A percentile compares a stretch with the other conserved stretches of the same genome.
phyloP scores from a whole-genome alignment of 768 basidiomycete species.

The Suillus tomentosus region DNA sequence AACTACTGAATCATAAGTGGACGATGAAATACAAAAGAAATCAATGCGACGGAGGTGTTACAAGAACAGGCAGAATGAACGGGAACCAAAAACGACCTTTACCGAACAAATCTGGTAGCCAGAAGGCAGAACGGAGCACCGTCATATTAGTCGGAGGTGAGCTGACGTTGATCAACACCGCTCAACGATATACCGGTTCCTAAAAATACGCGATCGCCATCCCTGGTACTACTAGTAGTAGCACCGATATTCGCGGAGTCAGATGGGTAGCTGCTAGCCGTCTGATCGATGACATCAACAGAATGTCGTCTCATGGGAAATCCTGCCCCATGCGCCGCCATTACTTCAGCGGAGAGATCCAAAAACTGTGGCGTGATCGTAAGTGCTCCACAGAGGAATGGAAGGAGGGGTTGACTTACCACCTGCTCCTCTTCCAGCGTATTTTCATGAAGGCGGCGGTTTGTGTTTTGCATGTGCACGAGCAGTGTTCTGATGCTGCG shows the following conservation, averaged over 20 bases:
- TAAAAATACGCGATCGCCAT: background rate
- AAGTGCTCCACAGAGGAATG: background rate
- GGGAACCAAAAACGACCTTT: background rate
- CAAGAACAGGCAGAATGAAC: background rate
- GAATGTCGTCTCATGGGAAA: conserved; percentile 36
- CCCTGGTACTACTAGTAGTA: background rate
- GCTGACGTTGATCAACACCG: conserved; percentile 1
- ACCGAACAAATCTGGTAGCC: background rate
- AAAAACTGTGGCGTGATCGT: conserved; percentile 25
- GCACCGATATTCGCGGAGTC: background rate
- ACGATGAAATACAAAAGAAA: conserved; percentile 1
- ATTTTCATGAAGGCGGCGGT: conserved; percentile 50
- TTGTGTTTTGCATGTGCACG: conserved; percentile 66
- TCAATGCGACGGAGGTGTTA: background rate
- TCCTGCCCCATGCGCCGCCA: conserved; percentile 24
- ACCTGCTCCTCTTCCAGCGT: conserved; percentile 57
- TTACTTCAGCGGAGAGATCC: conserved; percentile 31
- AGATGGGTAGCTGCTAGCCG: background rate
- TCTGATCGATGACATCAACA: conserved; percentile 24
- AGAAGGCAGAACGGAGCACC: background rate
- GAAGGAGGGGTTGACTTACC: conserved; percentile 34
- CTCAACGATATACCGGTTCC: background rate
- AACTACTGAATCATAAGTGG: background rate
- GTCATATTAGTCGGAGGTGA: background rate
- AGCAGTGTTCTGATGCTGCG: conserved; percentile 70